Evolutionary conservation across 352 stramenopile species (phyloP).

Genomic region (Phytophthora niederhauseri): DNA sequence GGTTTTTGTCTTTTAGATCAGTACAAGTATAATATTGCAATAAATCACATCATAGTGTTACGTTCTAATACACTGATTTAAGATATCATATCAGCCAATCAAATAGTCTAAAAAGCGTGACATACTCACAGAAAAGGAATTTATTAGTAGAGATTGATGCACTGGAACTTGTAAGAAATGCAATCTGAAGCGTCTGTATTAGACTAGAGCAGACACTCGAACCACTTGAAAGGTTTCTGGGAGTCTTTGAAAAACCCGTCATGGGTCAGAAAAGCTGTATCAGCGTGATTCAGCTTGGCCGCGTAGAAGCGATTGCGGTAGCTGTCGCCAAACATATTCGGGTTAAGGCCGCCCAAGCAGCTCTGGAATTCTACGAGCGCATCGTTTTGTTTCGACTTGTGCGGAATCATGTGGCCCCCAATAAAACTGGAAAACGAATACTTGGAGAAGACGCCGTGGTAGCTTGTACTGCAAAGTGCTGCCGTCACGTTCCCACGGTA

Average conservation of each 20-base stretch:
- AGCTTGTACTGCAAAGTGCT: conserved; percentile 38
- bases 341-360: conserved; percentile 32
- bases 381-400: conserved; percentile 38
- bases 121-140: too few relatives aligned
- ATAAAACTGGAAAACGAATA: conserved; percentile 17
- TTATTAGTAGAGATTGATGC: too few relatives aligned
- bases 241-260: conserved; percentile 34
- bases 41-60: too few relatives aligned
- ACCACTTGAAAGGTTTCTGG: conserved; percentile 45
- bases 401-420: conserved; percentile 23
- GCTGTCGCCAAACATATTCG: conserved; percentile 25
- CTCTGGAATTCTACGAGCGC: conserved; percentile 43
- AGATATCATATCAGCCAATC: too few relatives aligned
- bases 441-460: conserved; percentile 35
- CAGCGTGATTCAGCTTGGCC: conserved; percentile 40
- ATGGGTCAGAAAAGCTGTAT: conserved; percentile 41
- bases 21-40: too few relatives aligned
- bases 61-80: too few relatives aligned
- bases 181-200: too few relatives aligned
- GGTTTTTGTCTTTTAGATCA: too few relatives aligned
- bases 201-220: conserved; percentile 33
- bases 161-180: too few relatives aligned
- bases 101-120: too few relatives aligned
- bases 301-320: conserved; percentile 37
- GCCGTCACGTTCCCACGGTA: conserved; percentile 36